phyloP scores from a whole-genome alignment of 2,329 filamentous ascomycete species.

The Fusarium miscanthi region DNA sequence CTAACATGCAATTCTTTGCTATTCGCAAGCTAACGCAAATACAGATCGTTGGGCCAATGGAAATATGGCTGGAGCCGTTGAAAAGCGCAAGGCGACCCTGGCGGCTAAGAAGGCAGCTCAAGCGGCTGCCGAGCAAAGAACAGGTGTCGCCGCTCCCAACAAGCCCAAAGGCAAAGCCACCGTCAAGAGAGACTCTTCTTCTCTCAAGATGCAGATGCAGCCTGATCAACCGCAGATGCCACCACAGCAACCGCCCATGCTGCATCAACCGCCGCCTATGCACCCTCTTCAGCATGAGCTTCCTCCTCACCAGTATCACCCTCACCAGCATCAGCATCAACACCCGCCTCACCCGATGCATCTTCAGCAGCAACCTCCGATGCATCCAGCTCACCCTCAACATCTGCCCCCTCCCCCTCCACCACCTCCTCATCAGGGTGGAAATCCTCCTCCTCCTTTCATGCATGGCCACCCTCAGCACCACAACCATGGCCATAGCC shows the following conservation, averaged over 20 bases:
- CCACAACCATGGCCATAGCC: conserved; percentile 19
- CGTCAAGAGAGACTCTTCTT: conserved; percentile 48
- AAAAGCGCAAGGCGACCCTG: conserved; percentile 69
- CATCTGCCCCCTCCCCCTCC: conserved; percentile 34
- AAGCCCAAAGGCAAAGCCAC: conserved; percentile 52
- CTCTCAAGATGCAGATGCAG: conserved; percentile 42
- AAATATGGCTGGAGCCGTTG: conserved; percentile 69
- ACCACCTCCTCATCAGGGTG: conserved; percentile 37
- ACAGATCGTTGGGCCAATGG: conserved; percentile 69
- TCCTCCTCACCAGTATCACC: conserved; percentile 25
- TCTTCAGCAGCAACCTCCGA: conserved; percentile 10
- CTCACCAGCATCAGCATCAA: conserved; percentile 31
- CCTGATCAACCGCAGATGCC: conserved; percentile 30
- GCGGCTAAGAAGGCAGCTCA: conserved; percentile 67
- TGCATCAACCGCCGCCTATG: conserved; percentile 32
- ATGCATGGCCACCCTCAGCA: conserved; percentile 39
- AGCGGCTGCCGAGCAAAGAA: conserved; percentile 53
- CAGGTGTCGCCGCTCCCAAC: conserved; percentile 53
- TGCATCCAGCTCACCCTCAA: conserved; percentile 37
- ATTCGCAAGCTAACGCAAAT: conserved; percentile 42
- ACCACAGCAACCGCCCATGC: conserved; percentile 28
- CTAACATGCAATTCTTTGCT: neutral
- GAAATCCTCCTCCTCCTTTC: conserved; percentile 33
- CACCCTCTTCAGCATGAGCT: conserved; percentile 30
- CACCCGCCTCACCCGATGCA: conserved; percentile 32